These are phyloP conservation scores for Fusarium sp. DNA, from an alignment of 2,329 filamentous ascomycete genomes.

Conservation along the genomic window DNA sequence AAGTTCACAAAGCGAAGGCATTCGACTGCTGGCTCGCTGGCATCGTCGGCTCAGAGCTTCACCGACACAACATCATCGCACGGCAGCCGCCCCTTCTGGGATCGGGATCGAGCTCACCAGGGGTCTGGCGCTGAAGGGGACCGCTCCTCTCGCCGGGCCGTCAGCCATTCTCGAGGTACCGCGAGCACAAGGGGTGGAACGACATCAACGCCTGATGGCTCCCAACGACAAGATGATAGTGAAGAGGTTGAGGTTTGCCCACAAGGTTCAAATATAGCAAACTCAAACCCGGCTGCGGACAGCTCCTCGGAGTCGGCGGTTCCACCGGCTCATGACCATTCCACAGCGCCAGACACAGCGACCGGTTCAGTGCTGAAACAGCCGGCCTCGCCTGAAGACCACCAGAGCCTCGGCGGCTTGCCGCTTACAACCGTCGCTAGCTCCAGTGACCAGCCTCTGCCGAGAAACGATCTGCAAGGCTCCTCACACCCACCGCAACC, in stretches of 20 bases:
- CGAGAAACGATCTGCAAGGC: conserved; percentile 34
- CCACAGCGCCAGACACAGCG: conserved; percentile 23
- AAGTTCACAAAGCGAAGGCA: conserved; percentile 57
- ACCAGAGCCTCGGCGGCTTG: conserved; percentile 37
- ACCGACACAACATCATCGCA: conserved; percentile 36
- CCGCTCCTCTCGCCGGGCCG: conserved; percentile 30
- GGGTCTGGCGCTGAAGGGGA: conserved; percentile 22
- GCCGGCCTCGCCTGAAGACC: conserved; percentile 32
- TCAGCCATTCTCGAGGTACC: conserved; percentile 39
- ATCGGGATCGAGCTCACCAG: conserved; percentile 35
- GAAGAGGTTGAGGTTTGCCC: conserved; percentile 10
- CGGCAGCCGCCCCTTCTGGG: conserved; percentile 41
- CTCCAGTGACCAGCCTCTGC: conserved; percentile 40
- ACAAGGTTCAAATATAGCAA: conserved; percentile 24
- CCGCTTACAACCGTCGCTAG: conserved; percentile 38
- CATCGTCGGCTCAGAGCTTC: conserved; percentile 48
- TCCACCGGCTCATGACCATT: conserved; percentile 35
- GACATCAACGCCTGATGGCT: conserved; percentile 32
- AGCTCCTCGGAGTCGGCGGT: conserved; percentile 32
- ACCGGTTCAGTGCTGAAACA: conserved; percentile 37
- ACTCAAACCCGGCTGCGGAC: conserved; percentile 20
- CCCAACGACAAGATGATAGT: conserved; percentile 25
- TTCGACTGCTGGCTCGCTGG: conserved; percentile 53
- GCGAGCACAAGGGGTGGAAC: conserved; percentile 31
- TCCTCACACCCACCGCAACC: conserved; percentile 38